phyloP scores from a whole-genome alignment of 2,329 filamentous ascomycete genomes.

The Xylaria sp. region DNA sequence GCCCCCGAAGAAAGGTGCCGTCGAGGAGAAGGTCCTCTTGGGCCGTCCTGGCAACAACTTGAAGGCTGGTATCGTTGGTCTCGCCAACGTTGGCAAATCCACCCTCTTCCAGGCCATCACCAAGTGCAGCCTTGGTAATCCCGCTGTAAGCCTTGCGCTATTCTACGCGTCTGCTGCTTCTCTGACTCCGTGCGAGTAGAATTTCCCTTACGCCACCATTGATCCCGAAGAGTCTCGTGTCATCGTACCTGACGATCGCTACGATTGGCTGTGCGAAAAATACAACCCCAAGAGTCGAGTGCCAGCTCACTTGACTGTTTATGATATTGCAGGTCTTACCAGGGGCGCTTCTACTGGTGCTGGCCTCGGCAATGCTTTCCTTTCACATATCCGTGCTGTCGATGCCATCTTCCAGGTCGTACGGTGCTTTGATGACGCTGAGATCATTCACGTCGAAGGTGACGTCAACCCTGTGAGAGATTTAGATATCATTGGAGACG shows the following conservation, averaged over 20 bases:
- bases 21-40: constrained; percentile 96
- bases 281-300: constrained; percentile 98
- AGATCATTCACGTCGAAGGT: constrained; percentile 99
- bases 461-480: constrained; percentile 96
- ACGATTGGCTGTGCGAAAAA: constrained; percentile 93
- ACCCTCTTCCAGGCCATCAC: constrained; percentile 99
- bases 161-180: constrained; percentile 44
- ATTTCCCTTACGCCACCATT: constrained; percentile 99
- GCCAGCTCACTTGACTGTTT: constrained; percentile 97
- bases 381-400: constrained; percentile 98
- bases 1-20: constrained; percentile 92
- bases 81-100: constrained; percentile 99
- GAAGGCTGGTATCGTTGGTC: constrained; percentile 99
- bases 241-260: constrained; percentile 94
- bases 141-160: constrained; percentile 73
- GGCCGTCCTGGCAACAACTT: constrained; percentile 96
- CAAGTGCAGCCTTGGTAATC: constrained; percentile 96
- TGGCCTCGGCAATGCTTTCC: constrained; percentile 95
- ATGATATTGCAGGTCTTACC: constrained; percentile 97
- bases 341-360: constrained; percentile 96
- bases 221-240: constrained; percentile 98
- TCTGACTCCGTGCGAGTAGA: constrained; percentile 63
- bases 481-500: constrained; percentile 95
- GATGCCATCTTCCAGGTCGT: constrained; percentile 98
- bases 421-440: constrained; percentile 96